phyloP scores from a whole-genome alignment of 1,284 basidiomycete species.

The Ganoderma leucocontextum region DNA sequence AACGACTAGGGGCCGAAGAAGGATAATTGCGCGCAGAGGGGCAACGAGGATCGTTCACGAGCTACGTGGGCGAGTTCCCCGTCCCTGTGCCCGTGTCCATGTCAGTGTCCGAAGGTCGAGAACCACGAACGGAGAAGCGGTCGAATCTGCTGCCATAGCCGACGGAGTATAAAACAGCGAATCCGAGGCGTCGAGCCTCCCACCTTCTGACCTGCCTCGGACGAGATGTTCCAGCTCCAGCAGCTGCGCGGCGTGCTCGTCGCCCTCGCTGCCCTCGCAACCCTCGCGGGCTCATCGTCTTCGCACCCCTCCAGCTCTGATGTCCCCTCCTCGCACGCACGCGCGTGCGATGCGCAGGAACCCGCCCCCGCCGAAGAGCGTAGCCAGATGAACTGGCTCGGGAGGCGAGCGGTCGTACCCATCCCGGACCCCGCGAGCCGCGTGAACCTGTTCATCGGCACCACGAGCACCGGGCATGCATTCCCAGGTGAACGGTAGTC shows the following conservation, averaged over 20 bases:
- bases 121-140: neutral
- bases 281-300: slow-evolving; percentile 1
- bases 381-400: neutral
- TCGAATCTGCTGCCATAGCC: neutral
- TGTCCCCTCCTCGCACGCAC: neutral
- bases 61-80: neutral
- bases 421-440: slow-evolving; percentile 41
- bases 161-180: neutral
- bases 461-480: slow-evolving; percentile 64
- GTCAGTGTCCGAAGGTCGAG: neutral
- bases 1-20: neutral
- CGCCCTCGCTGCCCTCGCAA: slow-evolving; percentile 14
- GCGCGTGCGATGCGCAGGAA: neutral
- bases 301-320: neutral
- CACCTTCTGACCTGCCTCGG: neutral
- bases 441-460: slow-evolving; percentile 68
- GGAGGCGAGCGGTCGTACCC: slow-evolving; percentile 15
- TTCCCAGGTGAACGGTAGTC: slow-evolving; percentile 57
- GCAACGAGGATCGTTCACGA: slow-evolving; percentile 6
- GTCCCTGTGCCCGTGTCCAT: neutral
- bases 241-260: slow-evolving; percentile 11
- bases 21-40: slow-evolving; percentile 5
- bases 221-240: neutral
- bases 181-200: neutral
- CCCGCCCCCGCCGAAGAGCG: neutral